Evolutionary conservation across 2,329 filamentous ascomycete species (phyloP), one percentile per base, ranked within the genome.

Genomic region (Cytospora leucostoma): DNA sequence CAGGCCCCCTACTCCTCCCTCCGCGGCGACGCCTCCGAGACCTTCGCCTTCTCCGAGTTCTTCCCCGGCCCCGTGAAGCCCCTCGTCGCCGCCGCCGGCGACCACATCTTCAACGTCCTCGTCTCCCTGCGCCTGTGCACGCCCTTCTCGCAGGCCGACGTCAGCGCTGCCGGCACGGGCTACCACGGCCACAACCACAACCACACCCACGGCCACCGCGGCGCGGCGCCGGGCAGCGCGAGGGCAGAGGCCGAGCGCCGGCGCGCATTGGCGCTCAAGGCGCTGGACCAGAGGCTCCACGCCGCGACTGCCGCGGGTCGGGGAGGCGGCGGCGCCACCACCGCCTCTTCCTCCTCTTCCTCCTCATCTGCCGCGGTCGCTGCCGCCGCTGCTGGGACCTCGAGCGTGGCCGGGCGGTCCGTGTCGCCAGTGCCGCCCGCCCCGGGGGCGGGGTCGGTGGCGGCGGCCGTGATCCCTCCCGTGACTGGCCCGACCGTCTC

Each of bases 1-100:
- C 86, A 89, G 71, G 76, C 83, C 2, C 73, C 82, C 6, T 65
- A 65, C 56, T 55, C n/a, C 44, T 80, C 84, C 10, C 85, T 96
- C 69, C 90, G 89, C 67, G 95, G 95, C 67, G 95, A 99, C 75
- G 92, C 95, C 40, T 96, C 91, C 75, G 95, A 99, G 76, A 97
- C 93, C 0, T 99, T 99, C 74, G 90, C 93, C 8, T 96, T 99
- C 74, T 89, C 93, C 68, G 92, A 95, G 71, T 97, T 99, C 81
- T 98, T 98, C 79, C 95, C 95, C 0, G 90, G 90, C 56, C 86
- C 89, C 3, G 79, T 91, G 50, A 94, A 97, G 74, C 90, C 92
- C 0, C 80, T 91, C 15, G 83, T 98, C 50, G 85, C 88, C 17
- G 83, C 87, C 11, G 74, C 96, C n/a, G 84, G 90, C 12, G 88